phyloP scores from a whole-genome alignment of 768 basidiomycete species.

The Paxillus involutus region DNA sequence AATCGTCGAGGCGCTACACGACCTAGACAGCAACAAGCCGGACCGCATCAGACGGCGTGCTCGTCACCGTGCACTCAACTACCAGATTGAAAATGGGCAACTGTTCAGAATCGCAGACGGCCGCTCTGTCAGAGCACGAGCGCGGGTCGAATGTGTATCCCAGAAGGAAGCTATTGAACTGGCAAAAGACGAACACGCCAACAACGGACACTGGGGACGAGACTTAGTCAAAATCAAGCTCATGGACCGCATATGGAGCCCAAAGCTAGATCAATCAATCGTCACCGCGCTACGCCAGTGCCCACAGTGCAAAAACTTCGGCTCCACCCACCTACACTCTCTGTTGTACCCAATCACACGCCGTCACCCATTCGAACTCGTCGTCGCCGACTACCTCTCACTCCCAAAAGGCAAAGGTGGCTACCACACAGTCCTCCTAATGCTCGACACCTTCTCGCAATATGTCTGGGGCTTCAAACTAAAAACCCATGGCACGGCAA shows the following conservation, averaged over 20 bases:
- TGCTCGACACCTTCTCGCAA: slow-evolving; percentile 26
- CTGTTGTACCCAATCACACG: slow-evolving; percentile 38
- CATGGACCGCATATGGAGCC: neutral
- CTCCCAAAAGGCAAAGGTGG: slow-evolving; percentile 35
- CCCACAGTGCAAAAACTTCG: slow-evolving; percentile 21
- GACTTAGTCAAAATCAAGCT: slow-evolving; percentile 1
- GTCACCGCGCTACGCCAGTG: slow-evolving; percentile 18
- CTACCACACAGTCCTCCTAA: slow-evolving; percentile 27
- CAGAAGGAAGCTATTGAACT: slow-evolving; percentile 7
- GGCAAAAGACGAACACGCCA: neutral
- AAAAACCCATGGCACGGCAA: slow-evolving; percentile 27
- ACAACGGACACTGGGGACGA: slow-evolving; percentile 9
- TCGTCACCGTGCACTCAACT: too few species aligned
- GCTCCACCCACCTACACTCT: slow-evolving; percentile 16
- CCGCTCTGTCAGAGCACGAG: neutral
- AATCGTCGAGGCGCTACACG: slow-evolving; percentile 12
- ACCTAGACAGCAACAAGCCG: slow-evolving; percentile 9
- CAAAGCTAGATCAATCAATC: slow-evolving; percentile 6
- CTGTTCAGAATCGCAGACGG: slow-evolving; percentile 20
- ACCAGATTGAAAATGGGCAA: slow-evolving; percentile 9
- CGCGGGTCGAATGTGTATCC: neutral
- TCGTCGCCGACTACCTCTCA: slow-evolving; percentile 33
- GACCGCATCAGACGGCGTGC: slow-evolving; percentile 6
- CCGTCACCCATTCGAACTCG: slow-evolving; percentile 33
- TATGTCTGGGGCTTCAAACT: slow-evolving; percentile 29